phyloP scores from a whole-genome alignment of 2,329 filamentous ascomycete species.

The Botryotinia convoluta region DNA sequence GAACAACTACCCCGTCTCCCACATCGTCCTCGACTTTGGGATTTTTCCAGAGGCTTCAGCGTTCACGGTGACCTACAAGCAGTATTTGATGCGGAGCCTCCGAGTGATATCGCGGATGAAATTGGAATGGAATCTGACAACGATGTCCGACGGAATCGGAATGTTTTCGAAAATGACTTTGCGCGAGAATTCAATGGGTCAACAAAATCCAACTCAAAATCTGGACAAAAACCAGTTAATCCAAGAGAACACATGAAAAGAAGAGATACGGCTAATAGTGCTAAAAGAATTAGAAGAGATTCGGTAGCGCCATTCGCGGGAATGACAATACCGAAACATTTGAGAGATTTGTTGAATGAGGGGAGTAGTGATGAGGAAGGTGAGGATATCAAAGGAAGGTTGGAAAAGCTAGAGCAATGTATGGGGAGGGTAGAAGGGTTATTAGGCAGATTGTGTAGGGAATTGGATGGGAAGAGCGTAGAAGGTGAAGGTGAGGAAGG shows the following conservation, averaged over 20 bases:
- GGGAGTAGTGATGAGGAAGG: conserved; percentile 27
- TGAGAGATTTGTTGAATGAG: conserved; percentile 29
- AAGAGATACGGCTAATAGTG: conserved; percentile 9
- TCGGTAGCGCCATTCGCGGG: conserved; percentile 34
- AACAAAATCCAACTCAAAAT: neutral
- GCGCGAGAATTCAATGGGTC: conserved; percentile 25
- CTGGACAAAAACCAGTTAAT: neutral
- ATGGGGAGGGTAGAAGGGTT: conserved; percentile 34
- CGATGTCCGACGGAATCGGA: conserved; percentile 18
- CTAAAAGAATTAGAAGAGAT: conserved; percentile 27
- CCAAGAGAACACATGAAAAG: conserved; percentile 3
- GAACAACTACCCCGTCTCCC: conserved; percentile 29
- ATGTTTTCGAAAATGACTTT: conserved; percentile 21
- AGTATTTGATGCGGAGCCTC: conserved; percentile 37
- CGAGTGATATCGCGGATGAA: conserved; percentile 30
- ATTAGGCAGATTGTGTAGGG: conserved; percentile 30
- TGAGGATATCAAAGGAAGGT: conserved; percentile 25
- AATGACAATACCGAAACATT: conserved; percentile 24
- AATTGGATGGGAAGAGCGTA: conserved; percentile 23
- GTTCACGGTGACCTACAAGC: conserved; percentile 38
- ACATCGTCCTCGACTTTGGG: conserved; percentile 30
- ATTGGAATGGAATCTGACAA: conserved; percentile 24
- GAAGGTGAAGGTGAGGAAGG: neutral
- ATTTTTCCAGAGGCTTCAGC: conserved; percentile 34
- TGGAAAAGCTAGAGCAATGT: conserved; percentile 32